Percentiles rank a stretch among this genome's conserved stretches.
Conservation (phyloP, 345 rosid genomes). For the Moricandia arvensis region DNA sequence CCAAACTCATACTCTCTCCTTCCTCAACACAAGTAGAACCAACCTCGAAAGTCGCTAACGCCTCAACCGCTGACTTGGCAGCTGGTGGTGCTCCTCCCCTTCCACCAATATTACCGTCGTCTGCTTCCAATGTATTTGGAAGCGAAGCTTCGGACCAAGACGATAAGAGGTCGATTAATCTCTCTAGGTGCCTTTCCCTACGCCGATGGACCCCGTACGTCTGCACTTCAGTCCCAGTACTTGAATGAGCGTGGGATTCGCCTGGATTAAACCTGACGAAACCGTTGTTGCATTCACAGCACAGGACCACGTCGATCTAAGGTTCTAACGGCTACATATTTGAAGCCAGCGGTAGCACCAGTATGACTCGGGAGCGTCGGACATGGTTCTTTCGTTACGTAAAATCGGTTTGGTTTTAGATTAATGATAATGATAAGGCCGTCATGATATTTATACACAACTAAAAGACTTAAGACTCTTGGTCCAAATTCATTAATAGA, state of each 20-base stretch:
- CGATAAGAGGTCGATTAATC: no score
- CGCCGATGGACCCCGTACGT: no score
- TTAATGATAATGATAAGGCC: background rate
- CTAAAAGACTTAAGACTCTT: background rate
- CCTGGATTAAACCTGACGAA: background rate
- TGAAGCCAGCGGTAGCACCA: background rate
- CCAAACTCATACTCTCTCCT: background rate
- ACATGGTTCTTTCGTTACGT: background rate
- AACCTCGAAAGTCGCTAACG: slow-evolving; percentile 47
- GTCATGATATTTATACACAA: background rate
- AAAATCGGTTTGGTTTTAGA: background rate
- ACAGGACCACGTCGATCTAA: background rate
- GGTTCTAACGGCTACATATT: background rate
- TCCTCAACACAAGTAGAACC: background rate
- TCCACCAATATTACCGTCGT: slow-evolving; percentile 25
- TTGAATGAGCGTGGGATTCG: background rate
- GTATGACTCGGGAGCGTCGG: background rate
- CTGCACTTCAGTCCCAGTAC: background rate
- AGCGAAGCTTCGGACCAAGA: no score
- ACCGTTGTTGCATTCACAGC: background rate
- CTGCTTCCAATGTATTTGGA: slow-evolving; percentile 39
- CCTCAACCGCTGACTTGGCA: slow-evolving; percentile 43
- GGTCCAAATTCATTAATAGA: background rate
- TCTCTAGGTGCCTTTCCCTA: no score
- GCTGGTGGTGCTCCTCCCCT: slow-evolving; percentile 79